A percentile compares a stretch with the other conserved stretches of the same genome.
These are phyloP conservation scores for Brassica hybrid DNA, from an alignment of 441 rosid genomes.

Conservation along the genomic window DNA sequence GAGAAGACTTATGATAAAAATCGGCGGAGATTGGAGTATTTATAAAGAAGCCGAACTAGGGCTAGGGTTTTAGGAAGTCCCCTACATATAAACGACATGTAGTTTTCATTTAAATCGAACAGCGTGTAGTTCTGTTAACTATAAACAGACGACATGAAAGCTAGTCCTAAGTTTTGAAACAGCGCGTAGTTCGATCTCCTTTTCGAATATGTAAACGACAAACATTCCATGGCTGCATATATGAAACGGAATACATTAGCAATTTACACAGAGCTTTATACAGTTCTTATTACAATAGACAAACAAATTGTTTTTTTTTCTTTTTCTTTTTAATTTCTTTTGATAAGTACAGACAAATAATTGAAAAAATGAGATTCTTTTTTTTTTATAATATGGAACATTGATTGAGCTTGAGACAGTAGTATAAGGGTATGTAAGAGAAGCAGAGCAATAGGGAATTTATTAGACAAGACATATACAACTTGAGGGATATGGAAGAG, in stretches of 20 bases:
- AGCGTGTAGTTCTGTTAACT: slow-evolving; percentile 6
- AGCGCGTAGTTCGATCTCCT: neutral
- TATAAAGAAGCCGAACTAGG: slow-evolving; percentile 25
- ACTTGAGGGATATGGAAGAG: neutral
- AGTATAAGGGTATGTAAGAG: slow-evolving; percentile 17
- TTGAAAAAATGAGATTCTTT: slow-evolving; percentile 21
- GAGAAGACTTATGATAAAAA: neutral
- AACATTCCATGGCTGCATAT: slow-evolving; percentile 11
- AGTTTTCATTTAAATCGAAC: neutral
- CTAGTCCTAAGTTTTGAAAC: neutral
- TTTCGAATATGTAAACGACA: slow-evolving; percentile 10
- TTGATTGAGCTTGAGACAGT: slow-evolving; percentile 17
- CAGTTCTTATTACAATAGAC: slow-evolving; percentile 18
- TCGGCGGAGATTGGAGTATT: slow-evolving; percentile 6
- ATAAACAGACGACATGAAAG: neutral
- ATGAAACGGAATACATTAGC: slow-evolving; percentile 6
- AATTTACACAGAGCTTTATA: slow-evolving; percentile 4
- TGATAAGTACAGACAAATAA: slow-evolving; percentile 15
- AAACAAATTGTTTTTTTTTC: slow-evolving; percentile 3
- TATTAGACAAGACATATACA: slow-evolving; percentile 4
- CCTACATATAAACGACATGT: slow-evolving; percentile 14
- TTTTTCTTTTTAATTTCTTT: too few relatives aligned
- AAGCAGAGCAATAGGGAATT: slow-evolving; percentile 10
- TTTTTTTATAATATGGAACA: neutral
- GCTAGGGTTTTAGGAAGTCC: neutral